Evolutionary conservation across 352 stramenopile genomes (phyloP).

Genomic region (Globisporangium perplexum): DNA sequence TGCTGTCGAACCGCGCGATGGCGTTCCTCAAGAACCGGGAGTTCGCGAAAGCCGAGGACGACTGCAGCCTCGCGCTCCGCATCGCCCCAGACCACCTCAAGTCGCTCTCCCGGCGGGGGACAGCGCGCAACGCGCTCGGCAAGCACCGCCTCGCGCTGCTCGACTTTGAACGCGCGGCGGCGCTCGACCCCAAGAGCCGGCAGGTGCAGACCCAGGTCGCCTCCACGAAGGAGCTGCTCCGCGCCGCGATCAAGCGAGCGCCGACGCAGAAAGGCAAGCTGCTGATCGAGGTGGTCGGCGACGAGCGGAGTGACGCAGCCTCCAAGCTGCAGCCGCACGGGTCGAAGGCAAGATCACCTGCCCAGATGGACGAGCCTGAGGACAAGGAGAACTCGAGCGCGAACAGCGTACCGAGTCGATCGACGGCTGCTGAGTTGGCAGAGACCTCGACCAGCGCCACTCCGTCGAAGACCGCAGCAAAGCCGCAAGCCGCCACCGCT

Average conservation of each 20-base stretch:
- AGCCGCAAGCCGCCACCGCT: background rate
- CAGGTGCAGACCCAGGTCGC: slow-evolving; percentile 55
- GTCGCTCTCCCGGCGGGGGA: slow-evolving; percentile 76
- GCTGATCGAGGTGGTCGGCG: slow-evolving; percentile 34
- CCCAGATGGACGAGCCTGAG: background rate
- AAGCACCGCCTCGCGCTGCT: slow-evolving; percentile 81
- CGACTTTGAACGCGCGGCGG: slow-evolving; percentile 66
- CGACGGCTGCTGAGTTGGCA: background rate
- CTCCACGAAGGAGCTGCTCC: slow-evolving; percentile 60
- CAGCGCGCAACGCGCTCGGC: slow-evolving; percentile 76
- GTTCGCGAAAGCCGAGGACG: slow-evolving; percentile 83
- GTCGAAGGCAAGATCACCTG: background rate
- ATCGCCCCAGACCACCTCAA: slow-evolving; percentile 83
- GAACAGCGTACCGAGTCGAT: background rate
- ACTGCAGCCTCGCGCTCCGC: slow-evolving; percentile 83
- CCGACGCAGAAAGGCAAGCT: slow-evolving; percentile 38
- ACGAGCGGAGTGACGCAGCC: background rate
- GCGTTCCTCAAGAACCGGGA: slow-evolving; percentile 85
- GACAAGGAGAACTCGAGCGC: slow-evolving; percentile 9
- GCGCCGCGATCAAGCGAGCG: slow-evolving; percentile 58
- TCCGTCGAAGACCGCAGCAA: background rate
- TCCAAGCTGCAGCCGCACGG: background rate
- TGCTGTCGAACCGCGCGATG: slow-evolving; percentile 91
- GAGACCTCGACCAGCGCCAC: background rate
- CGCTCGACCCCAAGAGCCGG: slow-evolving; percentile 68